Evolutionary conservation across 495 filamentous ascomycete species (phyloP), one percentile per base, ranked within the genome.

Genomic region (Xylaria venustula): DNA sequence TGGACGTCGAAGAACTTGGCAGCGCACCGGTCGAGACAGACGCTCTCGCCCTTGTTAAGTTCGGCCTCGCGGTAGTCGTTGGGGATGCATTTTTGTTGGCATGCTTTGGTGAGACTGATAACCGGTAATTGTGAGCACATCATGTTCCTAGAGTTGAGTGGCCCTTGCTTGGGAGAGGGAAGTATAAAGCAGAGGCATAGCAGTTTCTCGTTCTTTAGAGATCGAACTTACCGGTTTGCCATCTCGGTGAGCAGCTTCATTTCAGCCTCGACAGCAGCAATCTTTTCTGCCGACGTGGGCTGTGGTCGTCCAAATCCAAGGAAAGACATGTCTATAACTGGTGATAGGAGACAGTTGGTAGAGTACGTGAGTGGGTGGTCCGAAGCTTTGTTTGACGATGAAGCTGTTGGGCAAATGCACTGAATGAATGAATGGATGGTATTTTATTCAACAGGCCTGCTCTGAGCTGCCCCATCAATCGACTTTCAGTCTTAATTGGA

Each of bases 1-100:
- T 96, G 91, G 70, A 96, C 92, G 61, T 98, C 94, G 78, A 98
- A 97, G 83, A 97, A 98, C 81, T 98, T 98, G 71, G 88, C 82
- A 37, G 93, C 87, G 78, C 94, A 98, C 63, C 94, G 90, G 79
- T 98, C 94, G 63, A 98, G 85, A 79, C 94, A 98, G 64, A 98
- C 94, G 55, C 88, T 89, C 79, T 98, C 94, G 81, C 94, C 94
- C 81, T 98, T 98, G 84, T 96, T 94, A 62, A 98, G 86, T 59
- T 98, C 95, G 70, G 83, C 83, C 81, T 98, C 94, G 69, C 91
- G 90, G 85, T 98, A 98, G 62, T 91, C 86, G 65, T 76, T 80
- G 59, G 92, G 92, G 56, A 98, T 84, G 75, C 94, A 98, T 78
- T 98, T 98, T 73, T 87, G 85, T 60, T 87, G 85, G 83, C 94